phyloP scores from a whole-genome alignment of 768 basidiomycete species.

The Polyporus arcularius region DNA sequence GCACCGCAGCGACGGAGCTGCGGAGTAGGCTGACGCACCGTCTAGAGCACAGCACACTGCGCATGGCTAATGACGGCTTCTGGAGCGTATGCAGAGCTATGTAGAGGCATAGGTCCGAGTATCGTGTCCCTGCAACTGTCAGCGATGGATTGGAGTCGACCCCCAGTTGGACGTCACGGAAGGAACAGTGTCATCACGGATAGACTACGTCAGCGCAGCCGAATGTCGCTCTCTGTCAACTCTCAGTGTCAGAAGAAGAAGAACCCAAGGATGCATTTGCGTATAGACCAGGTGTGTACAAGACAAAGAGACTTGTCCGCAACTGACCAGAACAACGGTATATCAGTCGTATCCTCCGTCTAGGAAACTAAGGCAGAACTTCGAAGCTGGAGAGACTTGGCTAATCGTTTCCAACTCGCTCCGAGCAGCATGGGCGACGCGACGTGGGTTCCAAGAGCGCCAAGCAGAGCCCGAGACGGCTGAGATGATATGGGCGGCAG shows the following conservation, averaged over 20 bases:
- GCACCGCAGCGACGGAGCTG: not conserved
- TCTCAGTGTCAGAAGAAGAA: too few relatives aligned
- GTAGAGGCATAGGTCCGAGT: not conserved
- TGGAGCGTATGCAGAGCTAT: not conserved
- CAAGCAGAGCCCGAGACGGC: too few relatives aligned
- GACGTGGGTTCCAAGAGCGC: too few relatives aligned
- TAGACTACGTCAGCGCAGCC: too few relatives aligned
- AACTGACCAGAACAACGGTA: not conserved
- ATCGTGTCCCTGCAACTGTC: not conserved
- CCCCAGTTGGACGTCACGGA: too few relatives aligned
- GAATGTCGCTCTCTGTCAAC: too few relatives aligned
- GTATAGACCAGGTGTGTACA: too few relatives aligned
- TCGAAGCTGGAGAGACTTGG: not conserved
- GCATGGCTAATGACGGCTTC: not conserved
- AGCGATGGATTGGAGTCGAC: not conserved
- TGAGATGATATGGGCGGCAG: not conserved
- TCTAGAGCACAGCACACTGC: not conserved
- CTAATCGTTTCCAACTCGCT: not conserved
- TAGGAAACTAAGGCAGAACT: not conserved
- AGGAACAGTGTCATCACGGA: too few relatives aligned
- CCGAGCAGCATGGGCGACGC: not conserved
- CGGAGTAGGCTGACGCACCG: not conserved
- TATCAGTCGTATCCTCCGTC: not conserved
- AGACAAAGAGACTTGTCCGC: too few relatives aligned
- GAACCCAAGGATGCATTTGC: too few relatives aligned